phyloP scores from a whole-genome alignment of 2,329 filamentous ascomycete species.

The Chaetomium olivaceum region DNA sequence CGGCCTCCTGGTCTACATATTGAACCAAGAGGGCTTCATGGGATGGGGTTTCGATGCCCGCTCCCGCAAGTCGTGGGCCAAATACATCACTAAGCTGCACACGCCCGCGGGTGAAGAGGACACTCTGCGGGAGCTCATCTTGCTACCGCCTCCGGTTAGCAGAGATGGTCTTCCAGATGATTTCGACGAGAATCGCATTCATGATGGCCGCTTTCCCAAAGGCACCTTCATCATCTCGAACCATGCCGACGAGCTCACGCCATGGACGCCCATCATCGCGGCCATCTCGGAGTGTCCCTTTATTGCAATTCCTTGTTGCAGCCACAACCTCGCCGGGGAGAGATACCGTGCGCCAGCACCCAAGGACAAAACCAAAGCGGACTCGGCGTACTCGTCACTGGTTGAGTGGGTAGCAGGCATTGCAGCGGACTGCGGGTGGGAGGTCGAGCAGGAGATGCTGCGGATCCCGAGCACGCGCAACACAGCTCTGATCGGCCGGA shows the following conservation, averaged over 20 bases:
- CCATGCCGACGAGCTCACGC: conserved; percentile 92
- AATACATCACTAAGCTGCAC: conserved; percentile 55
- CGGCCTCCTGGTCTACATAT: conserved; percentile 81
- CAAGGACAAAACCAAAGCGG: conserved; percentile 49
- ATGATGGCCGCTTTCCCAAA: conserved; percentile 66
- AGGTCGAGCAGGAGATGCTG: conserved; percentile 79
- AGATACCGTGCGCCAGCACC: conserved; percentile 67
- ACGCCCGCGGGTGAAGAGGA: conserved; percentile 24
- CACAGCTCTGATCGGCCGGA: conserved; percentile 73
- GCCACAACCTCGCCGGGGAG: conserved; percentile 77
- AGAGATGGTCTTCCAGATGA: conserved; percentile 20
- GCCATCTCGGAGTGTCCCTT: conserved; percentile 75
- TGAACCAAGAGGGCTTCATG: conserved; percentile 74
- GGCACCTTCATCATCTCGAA: conserved; percentile 95
- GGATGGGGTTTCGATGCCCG: conserved; percentile 94
- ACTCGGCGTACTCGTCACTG: conserved; percentile 79
- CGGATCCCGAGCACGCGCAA: conserved; percentile 93
- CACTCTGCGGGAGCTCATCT: conserved; percentile 49
- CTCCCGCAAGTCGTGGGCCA: conserved; percentile 78
- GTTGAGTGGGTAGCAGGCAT: conserved; percentile 75
- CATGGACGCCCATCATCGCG: conserved; percentile 91
- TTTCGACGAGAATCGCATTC: conserved; percentile 38
- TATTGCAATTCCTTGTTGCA: conserved; percentile 93
- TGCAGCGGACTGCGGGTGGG: conserved; percentile 70
- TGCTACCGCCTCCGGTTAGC: conserved; percentile 49